Evolutionary conservation across 179 eudicot species (phyloP).

Genomic region (Drosera spatulata): DNA sequence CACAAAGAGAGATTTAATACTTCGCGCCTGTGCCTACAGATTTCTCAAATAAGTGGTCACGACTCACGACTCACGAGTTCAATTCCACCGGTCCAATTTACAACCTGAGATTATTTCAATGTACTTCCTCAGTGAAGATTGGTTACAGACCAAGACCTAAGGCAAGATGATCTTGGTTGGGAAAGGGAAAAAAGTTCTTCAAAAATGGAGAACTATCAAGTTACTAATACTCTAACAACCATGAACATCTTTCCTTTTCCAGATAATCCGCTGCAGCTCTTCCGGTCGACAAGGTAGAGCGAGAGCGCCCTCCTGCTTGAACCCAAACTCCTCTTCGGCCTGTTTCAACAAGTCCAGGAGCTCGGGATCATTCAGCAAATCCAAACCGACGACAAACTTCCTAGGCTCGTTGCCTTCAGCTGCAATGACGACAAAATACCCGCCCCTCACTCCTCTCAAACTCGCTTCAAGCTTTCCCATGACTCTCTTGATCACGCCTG

Average conservation of each 20-base stretch:
- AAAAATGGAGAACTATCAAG: too few species aligned
- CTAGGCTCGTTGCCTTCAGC: background rate
- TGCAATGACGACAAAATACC: constrained; percentile 1
- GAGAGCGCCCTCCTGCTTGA: constrained; percentile 7
- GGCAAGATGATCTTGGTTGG: too few species aligned
- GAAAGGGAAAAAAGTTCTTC: too few species aligned
- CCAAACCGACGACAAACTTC: background rate
- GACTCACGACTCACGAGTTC: too few species aligned
- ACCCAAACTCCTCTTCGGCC: background rate
- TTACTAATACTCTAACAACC: too few species aligned
- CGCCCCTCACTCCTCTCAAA: background rate
- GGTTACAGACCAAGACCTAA: too few species aligned
- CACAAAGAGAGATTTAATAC: too few species aligned
- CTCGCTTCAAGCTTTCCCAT: constrained; percentile 1
- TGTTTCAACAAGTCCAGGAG: background rate
- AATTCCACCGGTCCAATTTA: too few species aligned
- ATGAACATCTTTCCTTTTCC: background rate
- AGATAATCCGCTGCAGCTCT: constrained; percentile 1
- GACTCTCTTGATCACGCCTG: background rate
- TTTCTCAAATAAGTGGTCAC: too few species aligned
- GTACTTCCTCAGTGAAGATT: too few species aligned
- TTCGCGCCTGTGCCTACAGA: too few species aligned
- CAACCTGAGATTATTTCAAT: too few species aligned
- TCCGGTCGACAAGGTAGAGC: constrained; percentile 7
- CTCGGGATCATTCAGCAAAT: constrained; percentile 1